Evolutionary conservation across 495 filamentous ascomycete species (phyloP).

Genomic region (Neurospora discreta): DNA sequence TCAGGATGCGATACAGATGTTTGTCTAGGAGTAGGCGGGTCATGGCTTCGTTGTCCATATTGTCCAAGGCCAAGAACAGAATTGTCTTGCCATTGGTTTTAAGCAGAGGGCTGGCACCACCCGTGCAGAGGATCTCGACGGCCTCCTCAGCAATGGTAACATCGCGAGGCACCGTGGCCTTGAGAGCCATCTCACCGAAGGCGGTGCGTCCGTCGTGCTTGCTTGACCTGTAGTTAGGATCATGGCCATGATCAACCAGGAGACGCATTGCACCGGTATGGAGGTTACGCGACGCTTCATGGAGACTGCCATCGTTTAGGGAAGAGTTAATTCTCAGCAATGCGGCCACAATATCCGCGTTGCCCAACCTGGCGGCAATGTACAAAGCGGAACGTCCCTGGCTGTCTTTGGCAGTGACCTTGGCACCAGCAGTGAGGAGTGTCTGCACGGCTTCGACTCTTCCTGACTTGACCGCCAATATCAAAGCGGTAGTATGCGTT

Average conservation of each 20-base stretch:
- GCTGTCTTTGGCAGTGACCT: conserved; percentile 25
- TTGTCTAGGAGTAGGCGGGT: conserved; percentile 21
- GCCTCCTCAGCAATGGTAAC: conserved; percentile 20
- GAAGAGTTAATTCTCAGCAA: conserved; percentile 10
- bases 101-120: conserved; percentile 27
- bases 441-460: conserved; percentile 25
- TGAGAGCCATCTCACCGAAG: conserved; percentile 31
- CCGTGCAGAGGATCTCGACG: conserved; percentile 25
- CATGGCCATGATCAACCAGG: conserved; percentile 27
- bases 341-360: conserved; percentile 10
- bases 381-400: conserved; percentile 30
- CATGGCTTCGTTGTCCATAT: conserved; percentile 25
- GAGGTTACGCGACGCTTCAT: conserved; percentile 31
- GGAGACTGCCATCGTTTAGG: conserved; percentile 32
- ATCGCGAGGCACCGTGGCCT: conserved; percentile 18
- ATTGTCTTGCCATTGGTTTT: conserved; percentile 27
- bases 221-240: conserved; percentile 30
- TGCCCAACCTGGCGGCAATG: conserved; percentile 20
- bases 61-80: conserved; percentile 33
- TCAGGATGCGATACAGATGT: conserved; percentile 25
- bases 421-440: conserved; percentile 26
- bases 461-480: conserved; percentile 25
- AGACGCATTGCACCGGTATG: conserved; percentile 26
- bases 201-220: conserved; percentile 31
- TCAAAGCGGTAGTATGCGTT: conserved; percentile 27